Base-by-base conservation (phyloP, 176 grass and related monocot species). In the Sorghum bicolor region DNA sequence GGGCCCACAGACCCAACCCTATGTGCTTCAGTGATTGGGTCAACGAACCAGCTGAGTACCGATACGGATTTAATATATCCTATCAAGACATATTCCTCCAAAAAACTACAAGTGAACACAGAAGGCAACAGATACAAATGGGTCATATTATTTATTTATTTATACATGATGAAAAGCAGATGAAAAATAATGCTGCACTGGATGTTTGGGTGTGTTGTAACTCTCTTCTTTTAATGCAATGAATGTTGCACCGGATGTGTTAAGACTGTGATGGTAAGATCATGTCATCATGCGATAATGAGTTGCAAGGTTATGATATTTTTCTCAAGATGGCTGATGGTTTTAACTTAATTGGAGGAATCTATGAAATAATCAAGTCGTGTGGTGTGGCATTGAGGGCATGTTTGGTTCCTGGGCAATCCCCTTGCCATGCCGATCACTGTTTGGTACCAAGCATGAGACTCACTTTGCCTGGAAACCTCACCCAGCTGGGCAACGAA, bases 241-340 rank as follows among this genome's bases (percentile, higher is more conserved):
- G 48, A 52, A 63, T 2, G 65, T 66, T 52, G 68, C 39, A 12
- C 2, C 12, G 41, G 26, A 24, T 38, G n/a, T 25, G 39, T 72
- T 78, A 71, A 53, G 4, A 83, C 45, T 10, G 61, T 19, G 36
- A 32, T 28, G 32, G 10, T 29, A 16, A 79, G 33, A 44, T 55
- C 34, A 48, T 48, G 45, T 16, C 45, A 48, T 48, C 13, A 79
- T 22, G 62, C 33, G 20, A 75, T 47, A 61, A 66, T 55, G 19
- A 60, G 16, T 77, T 70, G 22, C 70, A 82, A 82, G 72, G 20
- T 47, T 76, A 61, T 39, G 63, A 11, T 87, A 20, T 75, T 5
- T 25, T 76, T 82, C 22, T 60, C 7, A 43, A 68, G 17, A 28
- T 50, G 40, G 68, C 30, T 71, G 52, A 7, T 34, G 67, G 2